phyloP scores from a whole-genome alignment of 805 yeast species.

The Saturnispora sanitii region DNA sequence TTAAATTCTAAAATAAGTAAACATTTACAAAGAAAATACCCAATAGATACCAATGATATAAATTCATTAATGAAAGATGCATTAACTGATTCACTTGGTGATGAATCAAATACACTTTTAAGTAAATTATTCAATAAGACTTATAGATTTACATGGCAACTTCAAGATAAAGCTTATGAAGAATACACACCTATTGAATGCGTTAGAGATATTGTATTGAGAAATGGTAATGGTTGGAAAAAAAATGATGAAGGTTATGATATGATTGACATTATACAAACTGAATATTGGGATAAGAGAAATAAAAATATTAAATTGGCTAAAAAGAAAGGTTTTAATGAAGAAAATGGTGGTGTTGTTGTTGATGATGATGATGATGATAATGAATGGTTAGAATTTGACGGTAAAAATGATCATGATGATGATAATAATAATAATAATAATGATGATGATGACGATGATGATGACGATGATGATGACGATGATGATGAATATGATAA shows the following conservation, averaged over 20 bases:
- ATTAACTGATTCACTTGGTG: conserved; percentile 6
- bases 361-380: not conserved
- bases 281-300: conserved; percentile 13
- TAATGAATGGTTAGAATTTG: conserved; percentile 10
- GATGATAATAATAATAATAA: not conserved
- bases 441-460: not conserved
- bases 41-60: conserved; percentile 1
- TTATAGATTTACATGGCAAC: conserved; percentile 26
- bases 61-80: conserved; percentile 11
- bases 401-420: conserved; percentile 3
- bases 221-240: conserved; percentile 62
- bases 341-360: not conserved
- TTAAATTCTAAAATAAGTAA: not conserved
- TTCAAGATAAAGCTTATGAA: conserved; percentile 17
- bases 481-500: conserved; percentile 5
- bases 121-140: conserved; percentile 23
- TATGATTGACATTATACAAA: conserved; percentile 28
- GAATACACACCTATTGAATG: conserved; percentile 62
- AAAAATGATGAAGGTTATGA: conserved; percentile 36
- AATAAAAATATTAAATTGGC: not conserved
- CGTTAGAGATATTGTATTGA: conserved; percentile 58
- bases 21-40: too few species aligned
- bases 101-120: conserved; percentile 8
- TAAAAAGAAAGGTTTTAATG: not conserved
- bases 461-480: not conserved